Evolutionary conservation across 805 yeast species (phyloP), one percentile per base, ranked within the genome.

Genomic region (Saccharomyces kudriavzevii): DNA sequence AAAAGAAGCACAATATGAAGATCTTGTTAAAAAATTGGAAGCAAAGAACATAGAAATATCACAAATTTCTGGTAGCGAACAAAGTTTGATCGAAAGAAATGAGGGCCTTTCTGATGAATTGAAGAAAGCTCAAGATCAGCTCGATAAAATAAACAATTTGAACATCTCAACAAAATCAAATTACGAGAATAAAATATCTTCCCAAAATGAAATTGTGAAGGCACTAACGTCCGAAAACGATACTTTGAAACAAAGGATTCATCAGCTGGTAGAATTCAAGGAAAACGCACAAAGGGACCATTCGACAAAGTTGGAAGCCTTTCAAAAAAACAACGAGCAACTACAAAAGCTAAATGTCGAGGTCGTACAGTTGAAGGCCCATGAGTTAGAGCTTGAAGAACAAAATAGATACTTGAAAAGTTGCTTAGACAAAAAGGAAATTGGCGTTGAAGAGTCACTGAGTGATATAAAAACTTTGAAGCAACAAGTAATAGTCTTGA

Each of bases 161-260:
- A 45, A 63, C 54, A 52, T 58, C 52, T 51, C 56, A 9, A 49
- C 61, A 6, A 59, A 62, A 40, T 58, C 65, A 2, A 63, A 59
- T n/a, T 69, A 62, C 48, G 73, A 74, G 25, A 65, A 68, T 47
- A 71, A 73, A 55, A 45, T 74, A 20, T 61, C 67, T 22, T 67
- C 74, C 0, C 76, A 73, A 55, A 59, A 59, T 20, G 73, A 71
- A 26, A 63, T 73, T 3, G 58, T 66, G 40, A 64, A 65, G 25
- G 60, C 71, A 17, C 58, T 70, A 1, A 54, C 57, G 5, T 60
- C 68, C 4, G 73, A 70, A 49, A 63, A 62, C 31, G 66, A 66
- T 5, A 56, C 57, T 9, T 52, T 66, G 48, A 65, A 61, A 47
- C 47, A 53, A 28, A 58, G 66, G 25, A 30, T 60, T 14, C 48